Evolutionary conservation across 306 rosid species (phyloP), one percentile per base, ranked within the genome.

Genomic region (Dalbergia oliveri): DNA sequence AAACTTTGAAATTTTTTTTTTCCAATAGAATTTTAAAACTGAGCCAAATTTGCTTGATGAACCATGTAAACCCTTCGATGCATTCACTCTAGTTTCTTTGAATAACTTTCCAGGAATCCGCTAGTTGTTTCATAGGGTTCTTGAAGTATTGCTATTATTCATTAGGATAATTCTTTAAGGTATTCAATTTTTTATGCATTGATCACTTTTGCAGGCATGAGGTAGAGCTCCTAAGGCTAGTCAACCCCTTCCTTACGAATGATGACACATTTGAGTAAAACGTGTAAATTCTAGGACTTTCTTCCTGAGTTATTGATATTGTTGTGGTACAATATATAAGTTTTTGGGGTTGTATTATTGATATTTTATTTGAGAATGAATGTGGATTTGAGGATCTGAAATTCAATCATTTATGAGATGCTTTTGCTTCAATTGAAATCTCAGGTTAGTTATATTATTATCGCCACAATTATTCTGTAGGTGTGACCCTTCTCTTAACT

Each of bases 231-330:
- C n/a, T n/a, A n/a, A n/a, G n/a, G 90, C 91, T 23, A 85, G 65
- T 60, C 97, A 89, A 71, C 96, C 97, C 69, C 97, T 93, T 73
- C 97, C 94, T 0, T 94, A 93, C 23, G 97, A 93, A 90, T 3
- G 97, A 89, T 34, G 93, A 88, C 1, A 31, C 91, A 34, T 91
- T 93, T 59, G 94, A 93, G 81, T 93, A 66, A 39, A 37, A 7
- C 13, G 2, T 34, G 11, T 26, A 53, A 37, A 44, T 5, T 11
- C 34, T 31, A 33, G 18, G 39, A 43, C 26, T 59, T 1, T 74
- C 34, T 72, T 75, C 8, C 47, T 9, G 21, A 33, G 66, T 65
- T 66, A 47, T 47, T 73, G 71, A 12, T 69, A 43, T 45, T 76
- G 67, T 18, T 21, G 72, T 78, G 83, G 75, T 58, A 44, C 70